phyloP scores from a whole-genome alignment of 2,329 filamentous ascomycete genomes.

The Lizonia empirigonia region DNA sequence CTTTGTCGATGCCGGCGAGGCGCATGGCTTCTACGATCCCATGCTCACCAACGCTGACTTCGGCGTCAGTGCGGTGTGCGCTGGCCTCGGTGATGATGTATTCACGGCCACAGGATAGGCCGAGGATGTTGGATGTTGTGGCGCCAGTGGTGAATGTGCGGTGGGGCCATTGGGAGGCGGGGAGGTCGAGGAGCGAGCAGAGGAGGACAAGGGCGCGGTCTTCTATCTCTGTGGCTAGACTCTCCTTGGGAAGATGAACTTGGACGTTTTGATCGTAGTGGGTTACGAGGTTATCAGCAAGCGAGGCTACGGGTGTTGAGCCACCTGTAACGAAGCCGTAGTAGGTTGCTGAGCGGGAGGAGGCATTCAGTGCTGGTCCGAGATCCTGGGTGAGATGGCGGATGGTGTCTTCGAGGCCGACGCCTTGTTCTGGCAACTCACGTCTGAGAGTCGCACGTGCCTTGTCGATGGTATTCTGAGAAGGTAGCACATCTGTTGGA shows the following conservation, averaged over 20 bases:
- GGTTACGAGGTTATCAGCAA: slow-evolving; percentile 84
- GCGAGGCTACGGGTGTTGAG: slow-evolving; percentile 75
- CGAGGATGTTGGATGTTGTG: slow-evolving; percentile 69
- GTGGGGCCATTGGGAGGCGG: slow-evolving; percentile 66
- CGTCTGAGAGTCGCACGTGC: slow-evolving; percentile 46
- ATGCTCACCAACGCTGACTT: slow-evolving; percentile 64
- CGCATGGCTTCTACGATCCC: slow-evolving; percentile 72
- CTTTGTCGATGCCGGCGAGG: slow-evolving; percentile 65
- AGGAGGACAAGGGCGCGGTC: slow-evolving; percentile 73
- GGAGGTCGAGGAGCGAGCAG: slow-evolving; percentile 67
- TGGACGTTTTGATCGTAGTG: slow-evolving; percentile 82
- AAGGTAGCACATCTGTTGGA: slow-evolving; percentile 44
- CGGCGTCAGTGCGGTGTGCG: slow-evolving; percentile 36
- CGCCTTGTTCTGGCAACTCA: slow-evolving; percentile 48
- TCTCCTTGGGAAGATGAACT: slow-evolving; percentile 79
- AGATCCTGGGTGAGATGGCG: slow-evolving; percentile 55
- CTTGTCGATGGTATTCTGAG: slow-evolving; percentile 30
- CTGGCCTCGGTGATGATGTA: slow-evolving; percentile 59
- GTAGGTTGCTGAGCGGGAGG: slow-evolving; percentile 61
- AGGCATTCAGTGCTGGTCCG: slow-evolving; percentile 66
- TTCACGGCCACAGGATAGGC: slow-evolving; percentile 74
- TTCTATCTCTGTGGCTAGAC: slow-evolving; percentile 77
- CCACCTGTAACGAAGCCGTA: slow-evolving; percentile 91
- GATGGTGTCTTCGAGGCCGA: slow-evolving; percentile 51
- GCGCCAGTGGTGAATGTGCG: slow-evolving; percentile 79